phyloP scores from a whole-genome alignment of 2,329 filamentous ascomycete species.

The Dothideomycetes sp. region DNA sequence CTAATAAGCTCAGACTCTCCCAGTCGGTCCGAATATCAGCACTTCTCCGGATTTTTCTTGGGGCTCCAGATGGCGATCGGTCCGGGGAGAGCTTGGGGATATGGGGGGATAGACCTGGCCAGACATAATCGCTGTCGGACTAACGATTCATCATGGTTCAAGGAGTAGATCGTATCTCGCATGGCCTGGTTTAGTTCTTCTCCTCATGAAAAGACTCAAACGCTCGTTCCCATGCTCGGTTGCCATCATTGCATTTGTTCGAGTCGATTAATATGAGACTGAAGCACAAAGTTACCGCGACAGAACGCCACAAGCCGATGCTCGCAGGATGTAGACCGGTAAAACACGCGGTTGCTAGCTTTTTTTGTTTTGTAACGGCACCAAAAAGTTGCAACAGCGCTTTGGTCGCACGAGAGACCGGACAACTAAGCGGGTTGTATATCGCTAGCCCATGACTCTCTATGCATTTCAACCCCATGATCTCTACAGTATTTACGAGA shows the following conservation, averaged over 20 bases:
- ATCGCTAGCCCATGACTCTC: too few species aligned
- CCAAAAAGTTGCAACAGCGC: neutral
- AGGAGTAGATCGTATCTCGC: constrained; percentile 3
- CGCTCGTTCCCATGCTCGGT: too few species aligned
- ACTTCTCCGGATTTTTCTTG: neutral
- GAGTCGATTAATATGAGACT: too few species aligned
- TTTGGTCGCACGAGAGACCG: neutral
- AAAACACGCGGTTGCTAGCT: too few species aligned
- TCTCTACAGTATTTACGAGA: neutral
- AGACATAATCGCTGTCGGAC: constrained; percentile 6
- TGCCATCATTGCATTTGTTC: too few species aligned
- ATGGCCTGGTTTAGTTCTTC: neutral
- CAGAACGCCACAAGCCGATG: too few species aligned
- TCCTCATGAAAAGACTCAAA: too few species aligned
- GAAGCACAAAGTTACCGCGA: too few species aligned
- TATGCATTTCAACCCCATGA: too few species aligned
- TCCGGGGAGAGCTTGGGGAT: constrained; percentile 8
- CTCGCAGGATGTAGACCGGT: too few species aligned
- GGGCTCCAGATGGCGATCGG: constrained; percentile 6
- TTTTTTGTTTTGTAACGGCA: constrained; percentile 8
- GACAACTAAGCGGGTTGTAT: neutral
- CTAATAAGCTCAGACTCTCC: neutral
- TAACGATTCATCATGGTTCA: constrained; percentile 3
- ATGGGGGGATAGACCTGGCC: constrained; percentile 7
- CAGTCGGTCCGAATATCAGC: constrained; percentile 5